Evolutionary conservation across 2,329 filamentous ascomycete species (phyloP), one percentile per base, ranked within the genome.

Genomic region (Paraphoma chrysanthemicola): DNA sequence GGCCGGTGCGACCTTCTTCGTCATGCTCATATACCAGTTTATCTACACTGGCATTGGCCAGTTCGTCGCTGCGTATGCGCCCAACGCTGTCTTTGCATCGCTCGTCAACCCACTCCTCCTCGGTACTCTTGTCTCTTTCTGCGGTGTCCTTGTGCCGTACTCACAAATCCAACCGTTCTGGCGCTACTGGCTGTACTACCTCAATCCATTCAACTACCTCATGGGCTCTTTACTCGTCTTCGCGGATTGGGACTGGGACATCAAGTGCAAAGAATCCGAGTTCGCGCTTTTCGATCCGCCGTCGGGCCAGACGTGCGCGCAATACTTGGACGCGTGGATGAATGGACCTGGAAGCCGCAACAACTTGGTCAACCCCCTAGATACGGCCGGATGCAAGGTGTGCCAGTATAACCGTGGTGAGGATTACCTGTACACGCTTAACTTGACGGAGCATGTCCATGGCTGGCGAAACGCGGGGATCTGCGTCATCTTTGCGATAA

Each of bases 101-200:
- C 92, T 93, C 60, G 60, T 71, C 48, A 71, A 70, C 28, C 69
- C 68, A 0, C 55, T 74, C 6, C 8, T 72, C 11, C 45, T 69
- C 38, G 57, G 56, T 42, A 51, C 56, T 2, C 56, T 73, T 1
- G 57, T 69, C 31, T 65, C 61, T 6, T 74, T 73, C 56, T 71
- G 68, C 39, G 71, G 71, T 80, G 88, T 95, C 42, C 83, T 95
- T 56, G 87, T 87, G 36, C 80, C 81, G 1, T 88, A 89, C 1
- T 73, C 77, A 6, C 78, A 80, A 3, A 83, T 94, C 18, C 89
- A 90, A 0, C 79, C 84, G 1, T 93, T 93, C 82, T 94, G 90
- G 90, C 55, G 71, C 14, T 79, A 77, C 68, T 80, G 77, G 77
- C 51, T 77, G 3, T 77, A 78, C 66, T 78, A 67, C 44, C 62